Base-by-base conservation (phyloP, 371 early-diverging fungal genomes). In the Mortierella polycephala region DNA sequence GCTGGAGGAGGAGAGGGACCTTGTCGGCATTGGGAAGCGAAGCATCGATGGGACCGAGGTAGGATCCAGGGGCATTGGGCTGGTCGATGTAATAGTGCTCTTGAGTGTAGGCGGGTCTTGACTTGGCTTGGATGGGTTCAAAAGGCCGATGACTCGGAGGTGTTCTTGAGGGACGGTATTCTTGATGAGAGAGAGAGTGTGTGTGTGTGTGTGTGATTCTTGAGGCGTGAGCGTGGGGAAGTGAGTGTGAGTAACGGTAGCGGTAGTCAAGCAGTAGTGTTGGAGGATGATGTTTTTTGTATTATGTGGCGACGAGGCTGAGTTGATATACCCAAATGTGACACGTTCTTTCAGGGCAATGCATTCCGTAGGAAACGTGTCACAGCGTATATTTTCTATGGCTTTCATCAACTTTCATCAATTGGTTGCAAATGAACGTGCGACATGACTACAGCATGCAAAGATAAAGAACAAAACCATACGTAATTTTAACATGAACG, bases 1-100 rank as follows among this genome's bases (percentile, higher is more conserved):
- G 93, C 53, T 85, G 83, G 81, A 94, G 95, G 5, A 93, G 76
- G 52, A 80, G 30, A 12, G 82, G 82, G 20, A 56, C 12, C 64
- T 81, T 76, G 67, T 68, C 73, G 0, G 80, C 14, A 14, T 51
- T 42, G 5, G 74, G 70, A 46, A 69, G 67, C 5, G 60, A 46
- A 53, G 65, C 69, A 49, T 79, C 73, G 23, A 73, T 61, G 30
- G 72, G 72, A 13, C 79, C 80, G 23, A 73, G 66, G 60, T 73
- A 79, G 37, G 74, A n/a, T 5, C 80, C 80, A 12, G 69, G 66
- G 50, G 67, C 46, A 13, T 42, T n/a, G 41, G 69, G 66, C 45
- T 79, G 80, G 2, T 72, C 70, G 18, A 66, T 72, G 60, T 69
- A 73, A 60, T 69, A 59, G 52, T 66, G 52, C 45, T 72, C 73